Evolutionary conservation across 176 grass and related monocot genomes (phyloP).

Genomic region (Canna indica): DNA sequence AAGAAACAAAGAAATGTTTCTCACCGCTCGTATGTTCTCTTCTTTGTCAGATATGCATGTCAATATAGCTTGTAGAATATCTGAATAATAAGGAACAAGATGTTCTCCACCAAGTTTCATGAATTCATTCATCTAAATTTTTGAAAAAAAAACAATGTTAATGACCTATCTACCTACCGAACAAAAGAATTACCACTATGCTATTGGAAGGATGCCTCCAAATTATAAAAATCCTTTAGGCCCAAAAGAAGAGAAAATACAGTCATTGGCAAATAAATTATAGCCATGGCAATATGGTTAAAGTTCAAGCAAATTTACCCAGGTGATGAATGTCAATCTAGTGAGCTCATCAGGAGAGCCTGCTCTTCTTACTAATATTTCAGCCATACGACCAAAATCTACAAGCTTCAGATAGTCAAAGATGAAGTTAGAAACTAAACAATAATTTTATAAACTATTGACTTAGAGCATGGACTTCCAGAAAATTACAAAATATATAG

Average conservation of each 20-base stretch:
- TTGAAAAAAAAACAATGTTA: background rate
- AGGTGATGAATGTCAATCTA: constrained; percentile 90
- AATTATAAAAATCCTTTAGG: background rate
- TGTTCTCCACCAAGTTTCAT: constrained; percentile 96
- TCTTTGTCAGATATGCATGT: constrained; percentile 85
- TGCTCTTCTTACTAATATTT: constrained; percentile 86
- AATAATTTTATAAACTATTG: no score
- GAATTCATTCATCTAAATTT: constrained; percentile 88
- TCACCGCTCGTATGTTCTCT: constrained; percentile 93
- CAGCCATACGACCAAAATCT: constrained; percentile 99
- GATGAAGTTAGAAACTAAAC: background rate
- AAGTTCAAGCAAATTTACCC: constrained; percentile 37
- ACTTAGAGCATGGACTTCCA: no score
- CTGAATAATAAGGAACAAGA: constrained; percentile 81
- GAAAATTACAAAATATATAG: no score
- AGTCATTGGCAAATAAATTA: background rate
- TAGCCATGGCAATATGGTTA: background rate
- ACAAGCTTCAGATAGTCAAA: constrained; percentile 57
- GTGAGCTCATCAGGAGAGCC: constrained; percentile 86
- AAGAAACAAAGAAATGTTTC: constrained; percentile 10
- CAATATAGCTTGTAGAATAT: constrained; percentile 91
- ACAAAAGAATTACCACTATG: no score
- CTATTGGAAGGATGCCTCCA: background rate
- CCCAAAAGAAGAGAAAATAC: background rate
- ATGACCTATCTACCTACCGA: background rate